Conservation (phyloP, 345 rosid species). For the Heritiera littoralis region DNA sequence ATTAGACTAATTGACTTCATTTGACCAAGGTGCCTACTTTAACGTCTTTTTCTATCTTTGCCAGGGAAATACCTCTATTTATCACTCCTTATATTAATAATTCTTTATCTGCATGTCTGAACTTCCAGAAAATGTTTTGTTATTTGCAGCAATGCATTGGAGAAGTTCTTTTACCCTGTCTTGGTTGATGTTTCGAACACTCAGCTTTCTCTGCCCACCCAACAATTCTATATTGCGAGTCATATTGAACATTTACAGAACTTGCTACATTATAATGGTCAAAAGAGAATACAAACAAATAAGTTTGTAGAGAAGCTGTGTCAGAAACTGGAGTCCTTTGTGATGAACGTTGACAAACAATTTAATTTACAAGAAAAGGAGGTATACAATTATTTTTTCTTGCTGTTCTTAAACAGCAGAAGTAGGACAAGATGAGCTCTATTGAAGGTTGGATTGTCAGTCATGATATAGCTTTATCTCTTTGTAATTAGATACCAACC, state of each 20-base stretch:
- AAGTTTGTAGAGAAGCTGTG: slow-evolving; percentile 47
- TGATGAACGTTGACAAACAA: slow-evolving; percentile 38
- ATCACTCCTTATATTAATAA: background rate
- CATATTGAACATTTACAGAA: slow-evolving; percentile 48
- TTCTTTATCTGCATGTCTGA: background rate
- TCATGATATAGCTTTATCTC: background rate
- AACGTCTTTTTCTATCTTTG: background rate
- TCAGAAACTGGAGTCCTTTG: slow-evolving; percentile 46
- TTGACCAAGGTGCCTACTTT: slow-evolving; percentile 2
- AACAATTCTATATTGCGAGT: slow-evolving; percentile 33
- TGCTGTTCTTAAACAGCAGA: background rate
- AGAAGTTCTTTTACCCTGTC: slow-evolving; percentile 53
- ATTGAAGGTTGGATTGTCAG: background rate
- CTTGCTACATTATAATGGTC: slow-evolving; percentile 38
- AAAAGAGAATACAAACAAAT: slow-evolving; percentile 23
- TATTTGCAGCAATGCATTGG: slow-evolving; percentile 57
- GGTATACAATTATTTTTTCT: slow-evolving; percentile 40
- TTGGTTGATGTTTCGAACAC: slow-evolving; percentile 39
- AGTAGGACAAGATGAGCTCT: background rate
- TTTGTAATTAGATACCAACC: background rate
- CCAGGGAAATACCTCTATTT: background rate
- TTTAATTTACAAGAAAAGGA: slow-evolving; percentile 55
- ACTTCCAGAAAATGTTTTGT: slow-evolving; percentile 12
- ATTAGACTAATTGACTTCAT: background rate
- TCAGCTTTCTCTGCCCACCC: slow-evolving; percentile 27